Evolutionary conservation across 1,284 basidiomycete genomes (phyloP), one percentile per base, ranked within the genome.

Genomic region (Trametes hirsuta): DNA sequence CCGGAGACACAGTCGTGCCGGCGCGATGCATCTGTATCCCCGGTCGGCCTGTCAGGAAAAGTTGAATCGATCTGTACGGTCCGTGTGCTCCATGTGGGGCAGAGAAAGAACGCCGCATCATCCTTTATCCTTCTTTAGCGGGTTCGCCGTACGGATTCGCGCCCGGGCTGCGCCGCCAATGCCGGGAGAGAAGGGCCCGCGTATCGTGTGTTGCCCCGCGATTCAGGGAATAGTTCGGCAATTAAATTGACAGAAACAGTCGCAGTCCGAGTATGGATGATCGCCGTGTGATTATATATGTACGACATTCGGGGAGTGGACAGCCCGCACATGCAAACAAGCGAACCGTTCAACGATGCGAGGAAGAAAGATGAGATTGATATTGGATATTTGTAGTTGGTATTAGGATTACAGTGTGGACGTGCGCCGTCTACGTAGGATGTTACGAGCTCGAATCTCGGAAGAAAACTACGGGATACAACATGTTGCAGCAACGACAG

Each of bases 401-500:
- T 55, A 59, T 53, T 59, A 59, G 35, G 48, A 49, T 55, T 61
- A 59, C 57, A 59, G 22, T 50, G 55, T 45, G 47, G 50, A 47
- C 47, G 53, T 50, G 30, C 46, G 37, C 34, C 35, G 50, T 58
- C 56, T 58, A 58, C 40, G 56, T 58, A 52, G 39, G 35, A 39
- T 22, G 51, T 10, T 14, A 49, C 39, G 35, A 22, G 34, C 12
- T 22, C 40, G 52, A 18, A 53, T 47, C 56, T 58, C 56, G 49
- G 56, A 39, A 52, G 59, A 59, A 50, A 63, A 61, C 68, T 69
- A 69, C 62, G 58, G 59, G 68, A 69, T 69, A 69, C 68, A 69
- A 64, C 68, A 64, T 56, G 53, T 59, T 56, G 59, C 55, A 59
- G 54, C 62, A 53, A 63, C 61, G 60, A 63, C 49, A 62, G 64